These are phyloP conservation scores for Aureobasidium lini DNA, from an alignment of 2,329 filamentous ascomycete species.

Conservation along the genomic window DNA sequence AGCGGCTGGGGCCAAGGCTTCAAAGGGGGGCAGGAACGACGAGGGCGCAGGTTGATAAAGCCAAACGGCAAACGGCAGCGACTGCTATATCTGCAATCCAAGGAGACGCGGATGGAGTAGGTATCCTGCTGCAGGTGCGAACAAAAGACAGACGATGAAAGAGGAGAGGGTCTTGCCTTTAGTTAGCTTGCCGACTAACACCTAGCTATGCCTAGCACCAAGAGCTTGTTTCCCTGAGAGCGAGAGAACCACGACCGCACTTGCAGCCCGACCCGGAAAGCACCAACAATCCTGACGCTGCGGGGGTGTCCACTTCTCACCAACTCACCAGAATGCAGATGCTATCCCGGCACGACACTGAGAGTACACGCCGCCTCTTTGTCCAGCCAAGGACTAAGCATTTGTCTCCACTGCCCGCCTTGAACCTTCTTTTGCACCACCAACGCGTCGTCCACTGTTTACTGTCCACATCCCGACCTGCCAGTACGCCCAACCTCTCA, in stretches of 20 bases:
- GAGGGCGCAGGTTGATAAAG: conserved; percentile 7
- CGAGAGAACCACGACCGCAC: neutral
- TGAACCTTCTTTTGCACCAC: neutral
- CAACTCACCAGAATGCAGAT: neutral
- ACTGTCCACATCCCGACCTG: neutral
- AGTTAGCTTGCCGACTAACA: neutral
- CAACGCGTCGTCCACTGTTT: neutral
- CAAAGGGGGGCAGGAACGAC: neutral
- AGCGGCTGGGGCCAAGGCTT: neutral
- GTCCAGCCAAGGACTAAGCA: neutral
- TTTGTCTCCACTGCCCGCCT: conserved; percentile 5
- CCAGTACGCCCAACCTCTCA: neutral
- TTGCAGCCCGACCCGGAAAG: conserved; percentile 6
- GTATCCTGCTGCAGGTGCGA: neutral
- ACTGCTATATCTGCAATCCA: neutral
- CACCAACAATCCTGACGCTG: neutral
- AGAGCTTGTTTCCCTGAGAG: conserved; percentile 8
- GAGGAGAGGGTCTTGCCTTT: neutral
- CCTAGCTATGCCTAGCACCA: conserved; percentile 1
- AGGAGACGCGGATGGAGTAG: neutral
- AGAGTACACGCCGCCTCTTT: neutral
- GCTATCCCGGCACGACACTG: neutral
- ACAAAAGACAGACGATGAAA: neutral
- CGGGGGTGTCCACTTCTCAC: neutral
- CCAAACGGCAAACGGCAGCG: neutral